Evolutionary conservation across 371 early-diverging fungal genomes (phyloP).

Genomic region (Actinomortierella ambigua): DNA sequence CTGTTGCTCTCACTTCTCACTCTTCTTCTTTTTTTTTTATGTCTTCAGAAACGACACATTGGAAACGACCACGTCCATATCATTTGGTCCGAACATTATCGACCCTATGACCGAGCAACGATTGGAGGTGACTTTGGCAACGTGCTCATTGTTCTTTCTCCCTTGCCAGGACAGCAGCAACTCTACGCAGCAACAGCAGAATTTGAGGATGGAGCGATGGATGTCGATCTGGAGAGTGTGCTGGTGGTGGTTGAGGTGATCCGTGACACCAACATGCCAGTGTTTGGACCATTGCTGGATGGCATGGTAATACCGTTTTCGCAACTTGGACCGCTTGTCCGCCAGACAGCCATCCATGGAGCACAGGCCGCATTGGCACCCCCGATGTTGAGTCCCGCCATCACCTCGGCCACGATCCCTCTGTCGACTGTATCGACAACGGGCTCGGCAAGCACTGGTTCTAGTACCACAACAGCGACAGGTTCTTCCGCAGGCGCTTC

Average conservation of each 20-base stretch:
- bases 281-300: conserved; percentile 88
- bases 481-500: too few species aligned
- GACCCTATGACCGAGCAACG: conserved; percentile 84
- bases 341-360: conserved; percentile 83
- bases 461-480: too few species aligned
- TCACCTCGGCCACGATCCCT: too few species aligned
- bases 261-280: conserved; percentile 71
- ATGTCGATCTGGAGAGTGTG: conserved; percentile 39
- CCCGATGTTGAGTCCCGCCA: conserved; percentile 3
- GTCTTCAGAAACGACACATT: conserved; percentile 89
- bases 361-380: conserved; percentile 32
- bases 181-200: too few species aligned
- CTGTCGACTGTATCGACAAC: too few species aligned
- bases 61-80: conserved; percentile 98
- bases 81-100: conserved; percentile 92
- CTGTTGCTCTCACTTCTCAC: too few species aligned
- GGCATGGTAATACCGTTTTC: conserved; percentile 81
- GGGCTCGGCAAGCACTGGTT: too few species aligned
- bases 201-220: conserved; percentile 2
- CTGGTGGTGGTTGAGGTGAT: conserved; percentile 76
- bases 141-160: conserved; percentile 89
- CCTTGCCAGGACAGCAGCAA: conserved; percentile 57
- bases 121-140: conserved; percentile 98
- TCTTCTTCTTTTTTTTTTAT: not conserved
- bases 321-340: conserved; percentile 79